These are phyloP conservation scores for Colletotrichum spinosum DNA, from an alignment of 2,329 filamentous ascomycete genomes.

Conservation along the genomic window DNA sequence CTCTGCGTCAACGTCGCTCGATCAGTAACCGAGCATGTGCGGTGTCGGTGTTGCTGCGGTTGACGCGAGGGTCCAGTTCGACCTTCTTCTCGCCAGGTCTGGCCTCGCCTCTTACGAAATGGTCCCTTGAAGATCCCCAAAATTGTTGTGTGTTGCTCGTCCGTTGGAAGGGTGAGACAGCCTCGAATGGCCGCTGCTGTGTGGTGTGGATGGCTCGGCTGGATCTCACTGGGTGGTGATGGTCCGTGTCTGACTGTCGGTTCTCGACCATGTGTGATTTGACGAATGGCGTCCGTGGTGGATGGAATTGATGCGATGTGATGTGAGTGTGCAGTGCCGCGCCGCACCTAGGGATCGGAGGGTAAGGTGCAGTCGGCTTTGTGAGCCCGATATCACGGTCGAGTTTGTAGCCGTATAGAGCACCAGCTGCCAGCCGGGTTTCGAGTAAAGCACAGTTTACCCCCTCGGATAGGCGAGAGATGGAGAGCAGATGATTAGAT, in stretches of 20 bases:
- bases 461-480: not conserved
- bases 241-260: conserved; percentile 7
- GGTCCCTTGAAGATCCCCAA: not conserved
- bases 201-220: conserved; percentile 20
- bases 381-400: conserved; percentile 30
- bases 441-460: too few species aligned
- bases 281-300: conserved; percentile 8
- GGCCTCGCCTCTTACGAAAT: not conserved
- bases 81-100: not conserved
- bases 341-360: conserved; percentile 29
- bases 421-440: too few species aligned
- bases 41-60: not conserved
- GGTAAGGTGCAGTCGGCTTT: conserved; percentile 22
- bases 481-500: not conserved
- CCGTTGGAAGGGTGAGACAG: not conserved
- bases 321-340: conserved; percentile 34
- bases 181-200: not conserved
- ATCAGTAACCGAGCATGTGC: not conserved
- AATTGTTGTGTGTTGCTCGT: not conserved
- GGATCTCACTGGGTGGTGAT: conserved; percentile 3
- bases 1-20: not conserved
- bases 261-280: conserved; percentile 8
- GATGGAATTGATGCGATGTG: conserved; percentile 14
- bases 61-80: not conserved
- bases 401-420: not conserved